Conservation (phyloP, 169 alveolate genomes). For the Cystoisospora suis region DNA sequence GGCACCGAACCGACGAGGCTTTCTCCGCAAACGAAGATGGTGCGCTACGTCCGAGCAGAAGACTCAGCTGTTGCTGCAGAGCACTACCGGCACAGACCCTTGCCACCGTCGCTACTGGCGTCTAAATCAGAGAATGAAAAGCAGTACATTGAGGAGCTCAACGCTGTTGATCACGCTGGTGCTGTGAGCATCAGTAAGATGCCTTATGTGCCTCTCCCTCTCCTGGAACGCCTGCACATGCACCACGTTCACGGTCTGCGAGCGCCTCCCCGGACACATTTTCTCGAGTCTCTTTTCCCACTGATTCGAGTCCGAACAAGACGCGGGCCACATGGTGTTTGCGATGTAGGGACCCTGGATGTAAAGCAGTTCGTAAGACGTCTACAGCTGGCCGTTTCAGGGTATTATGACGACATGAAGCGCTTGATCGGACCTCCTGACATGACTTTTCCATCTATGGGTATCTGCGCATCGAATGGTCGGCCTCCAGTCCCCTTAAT, state of each 20-base stretch:
- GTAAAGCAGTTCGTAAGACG: background rate
- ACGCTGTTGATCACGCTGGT: slow-evolving; percentile 44
- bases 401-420: slow-evolving; percentile 1
- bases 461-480: background rate
- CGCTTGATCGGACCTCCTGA: background rate
- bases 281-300: slow-evolving; percentile 34
- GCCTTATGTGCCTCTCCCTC: slow-evolving; percentile 50
- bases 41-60: no score
- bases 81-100: no score
- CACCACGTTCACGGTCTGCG: background rate
- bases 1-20: no score
- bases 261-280: background rate
- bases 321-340: background rate
- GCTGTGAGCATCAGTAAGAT: slow-evolving; percentile 49
- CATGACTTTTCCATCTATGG: background rate
- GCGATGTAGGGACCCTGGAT: background rate
- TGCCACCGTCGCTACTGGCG: slow-evolving; percentile 36
- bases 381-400: background rate
- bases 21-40: no score
- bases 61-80: no score
- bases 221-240: slow-evolving; percentile 40
- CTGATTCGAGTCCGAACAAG: slow-evolving; percentile 7
- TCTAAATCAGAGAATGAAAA: slow-evolving; percentile 18
- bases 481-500: background rate
- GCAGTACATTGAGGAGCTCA: slow-evolving; percentile 21